phyloP scores from a whole-genome alignment of 2,329 filamentous ascomycete genomes.

The Rhexocercosporidium sp. region DNA sequence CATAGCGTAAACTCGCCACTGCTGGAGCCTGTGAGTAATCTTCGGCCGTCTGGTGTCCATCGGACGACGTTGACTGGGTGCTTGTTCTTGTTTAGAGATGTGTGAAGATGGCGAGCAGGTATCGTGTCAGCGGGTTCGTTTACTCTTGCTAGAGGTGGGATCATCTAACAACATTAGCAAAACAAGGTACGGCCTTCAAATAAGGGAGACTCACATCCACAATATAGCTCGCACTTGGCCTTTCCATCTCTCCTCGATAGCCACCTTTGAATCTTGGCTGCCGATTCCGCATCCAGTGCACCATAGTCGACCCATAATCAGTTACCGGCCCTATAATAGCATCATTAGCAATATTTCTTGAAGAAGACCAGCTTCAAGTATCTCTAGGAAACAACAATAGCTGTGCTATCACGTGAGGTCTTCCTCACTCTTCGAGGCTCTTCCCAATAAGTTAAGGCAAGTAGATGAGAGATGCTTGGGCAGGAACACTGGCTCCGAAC shows the following conservation, averaged over 20 bases:
- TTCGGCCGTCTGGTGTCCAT: conserved; percentile 95
- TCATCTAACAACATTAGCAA: conserved; percentile 63
- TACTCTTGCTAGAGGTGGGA: conserved; percentile 79
- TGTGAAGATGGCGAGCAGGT: conserved; percentile 93
- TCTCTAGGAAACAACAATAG: not conserved
- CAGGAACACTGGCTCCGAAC: not conserved
- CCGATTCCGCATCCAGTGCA: conserved; percentile 89
- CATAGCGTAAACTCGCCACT: conserved; percentile 98
- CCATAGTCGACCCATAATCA: conserved; percentile 88
- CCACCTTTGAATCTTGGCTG: conserved; percentile 75
- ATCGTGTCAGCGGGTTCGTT: conserved; percentile 83
- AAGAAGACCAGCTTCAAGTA: not conserved
- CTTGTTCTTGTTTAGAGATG: conserved; percentile 98
- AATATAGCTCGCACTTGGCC: conserved; percentile 88
- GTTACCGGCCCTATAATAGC: conserved; percentile 77
- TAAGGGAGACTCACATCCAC: conserved; percentile 75
- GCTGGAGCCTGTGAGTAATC: conserved; percentile 89
- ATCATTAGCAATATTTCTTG: conserved; percentile 16
- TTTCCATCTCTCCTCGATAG: conserved; percentile 76
- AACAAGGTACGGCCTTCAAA: not conserved
- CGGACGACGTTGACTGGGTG: conserved; percentile 96
- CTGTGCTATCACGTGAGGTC: not conserved
- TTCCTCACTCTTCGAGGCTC: not conserved
- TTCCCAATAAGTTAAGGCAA: not conserved
- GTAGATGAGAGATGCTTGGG: not conserved